Evolutionary conservation across 768 basidiomycete genomes (phyloP).

Genomic region (Suillus tomentosus): DNA sequence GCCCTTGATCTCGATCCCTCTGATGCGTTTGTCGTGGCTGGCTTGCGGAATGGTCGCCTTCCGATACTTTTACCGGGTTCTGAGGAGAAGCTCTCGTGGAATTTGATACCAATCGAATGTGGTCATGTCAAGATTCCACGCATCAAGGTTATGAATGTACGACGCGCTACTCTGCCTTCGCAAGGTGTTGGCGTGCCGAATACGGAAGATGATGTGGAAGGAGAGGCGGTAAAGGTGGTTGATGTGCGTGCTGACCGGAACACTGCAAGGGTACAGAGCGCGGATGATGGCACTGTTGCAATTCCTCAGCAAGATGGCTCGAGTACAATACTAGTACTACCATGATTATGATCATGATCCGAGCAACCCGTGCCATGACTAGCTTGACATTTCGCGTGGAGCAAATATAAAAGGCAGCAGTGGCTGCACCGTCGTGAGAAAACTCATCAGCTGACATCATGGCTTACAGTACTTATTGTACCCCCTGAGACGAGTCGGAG

Average conservation of each 20-base stretch:
- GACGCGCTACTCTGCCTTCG: conserved; percentile 38
- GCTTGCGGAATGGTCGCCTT: conserved; percentile 64
- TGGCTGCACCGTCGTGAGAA: neutral
- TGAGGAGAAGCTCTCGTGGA: conserved; percentile 69
- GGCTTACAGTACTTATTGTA: conserved; percentile 3
- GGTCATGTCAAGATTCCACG: conserved; percentile 64
- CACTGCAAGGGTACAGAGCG: conserved; percentile 17
- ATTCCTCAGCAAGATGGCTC: conserved; percentile 6
- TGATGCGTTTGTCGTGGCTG: conserved; percentile 83
- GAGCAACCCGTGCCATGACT: neutral
- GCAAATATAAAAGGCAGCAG: neutral
- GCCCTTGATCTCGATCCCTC: conserved; percentile 68
- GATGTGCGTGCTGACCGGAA: conserved; percentile 49
- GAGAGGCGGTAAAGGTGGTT: conserved; percentile 54
- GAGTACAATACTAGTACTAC: conserved; percentile 23
- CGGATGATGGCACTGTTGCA: conserved; percentile 12
- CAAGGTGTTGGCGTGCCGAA: conserved; percentile 28
- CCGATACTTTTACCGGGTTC: conserved; percentile 74
- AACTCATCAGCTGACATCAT: conserved; percentile 4
- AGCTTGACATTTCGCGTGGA: neutral
- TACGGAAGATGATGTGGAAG: conserved; percentile 39
- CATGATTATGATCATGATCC: conserved; percentile 12
- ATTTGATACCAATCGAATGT: conserved; percentile 72
- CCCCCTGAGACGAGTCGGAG: neutral
- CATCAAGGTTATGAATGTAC: conserved; percentile 58